These are phyloP conservation scores for Fraxinus quadrangulata DNA, from an alignment of 257 asterid genomes.

Conservation along the genomic window DNA sequence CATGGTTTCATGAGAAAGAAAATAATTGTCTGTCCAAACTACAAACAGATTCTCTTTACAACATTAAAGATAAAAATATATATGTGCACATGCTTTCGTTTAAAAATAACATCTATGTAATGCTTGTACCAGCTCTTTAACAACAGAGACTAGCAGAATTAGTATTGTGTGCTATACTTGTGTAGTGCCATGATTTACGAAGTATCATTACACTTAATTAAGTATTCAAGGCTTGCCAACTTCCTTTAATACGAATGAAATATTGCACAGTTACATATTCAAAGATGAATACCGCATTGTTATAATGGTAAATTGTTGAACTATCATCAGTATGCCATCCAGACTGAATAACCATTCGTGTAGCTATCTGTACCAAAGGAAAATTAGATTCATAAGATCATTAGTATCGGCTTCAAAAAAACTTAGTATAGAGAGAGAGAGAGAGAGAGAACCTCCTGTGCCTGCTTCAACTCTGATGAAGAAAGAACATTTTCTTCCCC, in stretches of 20 bases:
- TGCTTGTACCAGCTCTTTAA: background rate
- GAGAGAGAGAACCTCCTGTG: constrained; percentile 72
- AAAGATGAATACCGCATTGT: constrained; percentile 69
- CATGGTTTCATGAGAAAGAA: background rate
- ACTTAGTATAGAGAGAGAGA: background rate
- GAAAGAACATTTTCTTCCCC: constrained; percentile 94
- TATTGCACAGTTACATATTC: constrained; percentile 3
- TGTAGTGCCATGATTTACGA: background rate
- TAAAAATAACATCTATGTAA: background rate
- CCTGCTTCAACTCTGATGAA: constrained; percentile 75
- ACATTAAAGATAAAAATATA: background rate
- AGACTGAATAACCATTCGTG: constrained; percentile 87
- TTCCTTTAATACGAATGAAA: constrained; percentile 16
- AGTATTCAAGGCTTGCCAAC: background rate
- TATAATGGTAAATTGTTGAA: constrained; percentile 77
- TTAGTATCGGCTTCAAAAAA: background rate
- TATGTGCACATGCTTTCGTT: background rate
- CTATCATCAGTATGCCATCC: constrained; percentile 98
- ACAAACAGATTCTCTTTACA: constrained; percentile 2
- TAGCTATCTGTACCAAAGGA: constrained; percentile 72
- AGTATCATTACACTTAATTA: background rate
- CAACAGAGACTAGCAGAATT: background rate
- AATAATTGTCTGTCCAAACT: background rate
- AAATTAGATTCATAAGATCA: constrained; percentile 22
- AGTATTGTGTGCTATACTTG: background rate